phyloP scores from a whole-genome alignment of 2,329 filamentous ascomycete genomes.

The Colletotrichum sp. region DNA sequence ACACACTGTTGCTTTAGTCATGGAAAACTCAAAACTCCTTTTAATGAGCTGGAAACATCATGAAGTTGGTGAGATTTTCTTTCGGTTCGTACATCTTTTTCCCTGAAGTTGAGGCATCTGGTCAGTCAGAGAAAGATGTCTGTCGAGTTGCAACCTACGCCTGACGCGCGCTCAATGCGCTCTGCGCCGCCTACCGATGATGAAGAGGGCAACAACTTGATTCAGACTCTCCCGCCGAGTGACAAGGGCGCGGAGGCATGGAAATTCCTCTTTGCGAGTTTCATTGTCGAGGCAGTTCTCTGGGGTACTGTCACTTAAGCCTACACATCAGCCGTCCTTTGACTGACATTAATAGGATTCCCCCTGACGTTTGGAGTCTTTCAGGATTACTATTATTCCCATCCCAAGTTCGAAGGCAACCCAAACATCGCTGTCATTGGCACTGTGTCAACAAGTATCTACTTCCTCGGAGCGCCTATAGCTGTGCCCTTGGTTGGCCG shows the following conservation, averaged over 20 bases:
- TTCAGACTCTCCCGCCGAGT: conserved; percentile 22
- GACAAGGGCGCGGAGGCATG: conserved; percentile 25
- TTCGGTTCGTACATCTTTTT: not conserved
- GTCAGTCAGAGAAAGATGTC: not conserved
- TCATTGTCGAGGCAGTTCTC: conserved; percentile 26
- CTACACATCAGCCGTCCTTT: fast-evolving
- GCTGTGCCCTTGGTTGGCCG: conserved; percentile 24
- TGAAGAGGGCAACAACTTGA: conserved; percentile 13
- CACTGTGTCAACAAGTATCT: conserved; percentile 28
- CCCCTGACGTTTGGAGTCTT: conserved; percentile 32
- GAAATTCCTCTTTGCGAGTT: conserved; percentile 26
- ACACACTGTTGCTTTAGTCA: not conserved
- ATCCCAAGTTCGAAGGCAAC: conserved; percentile 26
- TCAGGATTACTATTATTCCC: conserved; percentile 30
- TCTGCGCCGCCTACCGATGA: not conserved
- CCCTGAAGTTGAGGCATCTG: not conserved
- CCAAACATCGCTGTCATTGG: conserved; percentile 29
- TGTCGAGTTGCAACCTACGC: not conserved
- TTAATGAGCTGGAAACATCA: not conserved
- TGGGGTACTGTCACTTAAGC: conserved; percentile 22
- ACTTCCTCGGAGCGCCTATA: conserved; percentile 29
- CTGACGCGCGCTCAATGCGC: not conserved
- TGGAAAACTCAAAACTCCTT: not conserved
- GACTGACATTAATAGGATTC: conserved; percentile 23
- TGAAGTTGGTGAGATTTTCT: not conserved